Base-by-base conservation (phyloP, 73 alveolate genomes). In the Halteria grandinella region DNA sequence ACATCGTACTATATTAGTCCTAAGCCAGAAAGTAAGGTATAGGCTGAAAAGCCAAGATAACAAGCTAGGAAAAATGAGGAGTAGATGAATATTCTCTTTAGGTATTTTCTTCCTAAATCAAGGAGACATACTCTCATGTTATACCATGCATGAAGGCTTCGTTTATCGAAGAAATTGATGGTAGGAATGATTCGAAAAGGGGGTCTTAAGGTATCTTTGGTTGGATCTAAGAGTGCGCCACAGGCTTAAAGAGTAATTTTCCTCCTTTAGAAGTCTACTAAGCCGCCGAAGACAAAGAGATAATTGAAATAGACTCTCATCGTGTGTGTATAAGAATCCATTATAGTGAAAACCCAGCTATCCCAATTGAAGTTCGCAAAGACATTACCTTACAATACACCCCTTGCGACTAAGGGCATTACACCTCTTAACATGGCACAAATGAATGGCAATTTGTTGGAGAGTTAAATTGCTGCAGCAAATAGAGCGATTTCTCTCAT, bases 81-180 rank as follows among this genome's bases (percentile, higher is more conserved):
- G 47, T 66, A 66, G 11, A 66, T 18, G 23, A 66, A 66, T 44
- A 66, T 66, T 66, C 80, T 66, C 1, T 10, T 47, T 53, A 66
- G 20, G 36, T 44, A 66, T 66, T 66, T 66, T 45, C 66, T 66
- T 34, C 80, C 80, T 10, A 66, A 66, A 44, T 66, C 80, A 37
- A 66, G 23, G 15, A 51, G 40, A 15, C 69, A 66, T 27, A 66
- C 27, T 66, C 80, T 66, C 2, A 66, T n/a, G 28, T 47, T 25
- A 21, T 36, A 66, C 80, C 80, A 66, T 4, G 54, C 12, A 45
- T 44, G 66, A 4, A 66, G 28, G 15, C 62, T 36, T 7, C 47
- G 39, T 33, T 66, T 66, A 34, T 55, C 43, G 25, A 66, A 25
- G 29, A 66, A 44, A 41, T 29, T 5, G n/a, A 66, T 5, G 7